These are phyloP conservation scores for Calcarisporium arbuscula DNA, from an alignment of 2,329 filamentous ascomycete species.

Conservation along the genomic window DNA sequence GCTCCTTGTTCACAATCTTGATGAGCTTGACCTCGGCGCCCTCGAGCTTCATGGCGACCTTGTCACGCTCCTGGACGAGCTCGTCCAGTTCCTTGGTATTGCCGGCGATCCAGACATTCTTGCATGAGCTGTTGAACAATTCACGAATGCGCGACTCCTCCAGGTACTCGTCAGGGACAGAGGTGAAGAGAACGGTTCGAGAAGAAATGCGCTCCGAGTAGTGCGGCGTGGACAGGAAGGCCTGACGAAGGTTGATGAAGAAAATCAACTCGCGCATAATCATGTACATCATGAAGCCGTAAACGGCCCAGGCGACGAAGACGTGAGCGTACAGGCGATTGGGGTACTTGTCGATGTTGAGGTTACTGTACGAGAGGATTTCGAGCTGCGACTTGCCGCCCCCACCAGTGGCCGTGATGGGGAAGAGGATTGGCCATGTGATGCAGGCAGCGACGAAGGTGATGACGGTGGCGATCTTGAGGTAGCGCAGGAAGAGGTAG, in stretches of 20 bases:
- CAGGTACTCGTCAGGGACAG: conserved; percentile 72
- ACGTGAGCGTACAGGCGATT: conserved; percentile 73
- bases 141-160: conserved; percentile 65
- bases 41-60: conserved; percentile 72
- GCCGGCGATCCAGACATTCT: conserved; percentile 76
- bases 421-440: conserved; percentile 79
- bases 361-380: conserved; percentile 31
- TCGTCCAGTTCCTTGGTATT: conserved; percentile 70
- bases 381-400: conserved; percentile 57
- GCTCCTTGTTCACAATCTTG: conserved; percentile 43
- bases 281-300: conserved; percentile 82
- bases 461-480: conserved; percentile 70
- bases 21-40: conserved; percentile 77
- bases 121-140: conserved; percentile 73
- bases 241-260: conserved; percentile 90
- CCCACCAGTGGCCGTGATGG: conserved; percentile 77
- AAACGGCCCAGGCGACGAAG: conserved; percentile 76
- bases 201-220: conserved; percentile 83
- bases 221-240: conserved; percentile 79
- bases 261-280: conserved; percentile 86
- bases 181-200: conserved; percentile 86
- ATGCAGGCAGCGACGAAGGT: conserved; percentile 75
- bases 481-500: conserved; percentile 80
- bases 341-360: conserved; percentile 46
- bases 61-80: conserved; percentile 69